These are phyloP conservation scores for Skeletonema grethae DNA, from an alignment of 108 stramenopile genomes.

Conservation along the genomic window DNA sequence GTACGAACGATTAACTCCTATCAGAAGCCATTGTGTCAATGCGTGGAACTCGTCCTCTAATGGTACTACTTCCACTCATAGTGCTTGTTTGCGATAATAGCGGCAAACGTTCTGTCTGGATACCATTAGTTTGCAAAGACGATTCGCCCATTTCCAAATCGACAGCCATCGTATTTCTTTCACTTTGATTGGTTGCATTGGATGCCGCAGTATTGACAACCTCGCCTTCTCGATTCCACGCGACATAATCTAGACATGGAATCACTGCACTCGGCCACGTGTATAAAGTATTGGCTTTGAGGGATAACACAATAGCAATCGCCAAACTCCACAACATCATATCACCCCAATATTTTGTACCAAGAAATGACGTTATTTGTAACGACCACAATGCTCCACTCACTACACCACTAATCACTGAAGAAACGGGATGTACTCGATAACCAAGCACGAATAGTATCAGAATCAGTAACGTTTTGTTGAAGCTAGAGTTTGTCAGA, in stretches of 20 bases:
- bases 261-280: constrained; percentile 29
- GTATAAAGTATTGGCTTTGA: constrained; percentile 33
- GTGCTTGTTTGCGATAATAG: constrained; percentile 21
- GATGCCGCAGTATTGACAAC: constrained; percentile 17
- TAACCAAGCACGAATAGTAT: constrained; percentile 40
- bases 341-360: constrained; percentile 58
- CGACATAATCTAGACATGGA: constrained; percentile 54
- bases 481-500: constrained; percentile 37
- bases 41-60: constrained; percentile 42
- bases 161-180: constrained; percentile 3
- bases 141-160: constrained; percentile 34
- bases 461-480: constrained; percentile 19
- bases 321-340: constrained; percentile 12
- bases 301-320: constrained; percentile 32
- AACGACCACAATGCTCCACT: constrained; percentile 52
- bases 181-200: neutral
- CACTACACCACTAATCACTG: constrained; percentile 39
- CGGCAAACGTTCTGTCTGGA: constrained; percentile 21
- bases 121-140: neutral
- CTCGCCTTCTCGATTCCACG: constrained; percentile 48
- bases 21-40: neutral
- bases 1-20: neutral
- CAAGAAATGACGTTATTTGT: constrained; percentile 55
- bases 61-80: constrained; percentile 28
- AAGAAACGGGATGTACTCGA: constrained; percentile 45